phyloP scores from a whole-genome alignment of 1,284 basidiomycete genomes.

The Stereum hirsutum region DNA sequence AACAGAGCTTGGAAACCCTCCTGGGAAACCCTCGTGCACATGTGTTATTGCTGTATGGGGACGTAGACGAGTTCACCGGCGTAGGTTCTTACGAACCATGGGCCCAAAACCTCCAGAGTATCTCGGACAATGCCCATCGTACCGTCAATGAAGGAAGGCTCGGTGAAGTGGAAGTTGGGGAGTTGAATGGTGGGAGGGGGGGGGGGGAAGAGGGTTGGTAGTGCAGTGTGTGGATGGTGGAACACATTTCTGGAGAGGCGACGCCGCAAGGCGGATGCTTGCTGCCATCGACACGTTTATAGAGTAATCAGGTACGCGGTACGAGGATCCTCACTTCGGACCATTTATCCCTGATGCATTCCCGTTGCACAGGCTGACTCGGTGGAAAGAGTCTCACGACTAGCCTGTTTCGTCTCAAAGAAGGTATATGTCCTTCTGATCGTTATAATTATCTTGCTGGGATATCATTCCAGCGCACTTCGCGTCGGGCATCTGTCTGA shows the following conservation, averaged over 20 bases:
- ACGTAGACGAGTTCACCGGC: conserved; percentile 65
- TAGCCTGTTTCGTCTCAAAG: too few relatives aligned
- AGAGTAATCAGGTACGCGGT: too few relatives aligned
- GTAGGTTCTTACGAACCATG: conserved; percentile 45
- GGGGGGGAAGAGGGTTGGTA: conserved; percentile 12
- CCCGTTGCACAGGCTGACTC: too few relatives aligned
- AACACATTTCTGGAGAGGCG: conserved; percentile 37
- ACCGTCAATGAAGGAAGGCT: conserved; percentile 10
- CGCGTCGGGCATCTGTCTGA: too few relatives aligned
- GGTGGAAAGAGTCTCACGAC: too few relatives aligned
- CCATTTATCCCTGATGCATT: too few relatives aligned
- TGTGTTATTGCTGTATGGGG: conserved; percentile 60
- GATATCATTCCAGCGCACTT: too few relatives aligned
- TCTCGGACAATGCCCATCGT: too few relatives aligned
- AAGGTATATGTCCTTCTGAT: too few relatives aligned
- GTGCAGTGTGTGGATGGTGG: conserved; percentile 27
- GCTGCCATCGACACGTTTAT: conserved; percentile 13
- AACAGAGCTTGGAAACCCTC: conserved; percentile 37
- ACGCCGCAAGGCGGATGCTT: conserved; percentile 8
- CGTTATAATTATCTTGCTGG: too few relatives aligned
- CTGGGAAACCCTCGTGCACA: conserved; percentile 32
- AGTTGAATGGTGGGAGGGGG: background rate
- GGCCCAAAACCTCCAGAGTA: conserved; percentile 31
- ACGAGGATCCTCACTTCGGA: background rate
- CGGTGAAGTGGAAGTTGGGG: background rate